Base-by-base conservation (phyloP, 768 basidiomycete genomes). In the Termitomyces sp. region DNA sequence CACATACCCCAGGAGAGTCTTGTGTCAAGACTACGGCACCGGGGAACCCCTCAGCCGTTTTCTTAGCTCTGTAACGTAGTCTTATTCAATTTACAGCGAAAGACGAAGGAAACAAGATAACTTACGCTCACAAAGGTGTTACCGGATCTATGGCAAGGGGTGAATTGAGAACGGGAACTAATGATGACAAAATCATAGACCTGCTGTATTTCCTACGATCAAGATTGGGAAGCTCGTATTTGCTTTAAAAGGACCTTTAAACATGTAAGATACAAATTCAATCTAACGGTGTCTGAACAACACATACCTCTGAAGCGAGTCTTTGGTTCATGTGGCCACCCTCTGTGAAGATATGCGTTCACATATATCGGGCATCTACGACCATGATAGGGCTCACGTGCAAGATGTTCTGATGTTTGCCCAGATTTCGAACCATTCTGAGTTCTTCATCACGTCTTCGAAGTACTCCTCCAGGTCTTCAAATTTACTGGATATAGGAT, bases 1-100 rank as follows among this genome's bases (percentile, higher is more conserved):
- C 2, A 64, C 71, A 25, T 63, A 79, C 76, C 7, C 77, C 76
- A 12, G 71, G 61, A 8, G 74, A 75, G 25, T 77, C 73, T 56
- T 78, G 76, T 7, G 73, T 76, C 19, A 79, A 63, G 12, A 79
- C 74, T 16, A 75, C 71, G 3, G 76, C 73, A n/a, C 63, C 65
- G 2, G 65, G 58, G 62, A 77, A 78, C 7, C 69, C 69, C 45
- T 63, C 58, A 0, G 74, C 72, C 59, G 70, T 76, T 40, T 74
- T 73, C 60, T 72, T 71, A 2, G 77, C 77, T 12, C 78, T 79
- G 37, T 40, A 2, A 49, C 16, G 16, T 14, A 23, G 16, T 32
- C 17, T 34, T 10, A 11, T 21, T 48, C 19, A 21, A 17, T 31
- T 12, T 38, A 2, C 27, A 32, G 40, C 3, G 50, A 43, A 41